phyloP scores from a whole-genome alignment of 257 asterid genomes.

The Nicotiana sylvestris region DNA sequence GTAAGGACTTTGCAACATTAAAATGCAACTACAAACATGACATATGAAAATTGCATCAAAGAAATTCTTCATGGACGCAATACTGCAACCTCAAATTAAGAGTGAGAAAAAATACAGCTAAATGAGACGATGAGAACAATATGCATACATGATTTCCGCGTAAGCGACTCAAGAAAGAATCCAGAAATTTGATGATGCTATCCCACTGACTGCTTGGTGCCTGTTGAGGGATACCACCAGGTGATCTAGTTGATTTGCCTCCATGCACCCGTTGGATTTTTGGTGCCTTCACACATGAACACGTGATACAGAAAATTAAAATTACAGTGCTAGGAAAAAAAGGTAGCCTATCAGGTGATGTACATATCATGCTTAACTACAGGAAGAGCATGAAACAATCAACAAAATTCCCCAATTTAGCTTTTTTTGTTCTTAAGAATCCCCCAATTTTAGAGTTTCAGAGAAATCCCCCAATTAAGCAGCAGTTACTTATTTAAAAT shows the following conservation, averaged over 20 bases:
- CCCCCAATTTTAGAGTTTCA: not conserved
- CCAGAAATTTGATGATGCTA: slow-evolving; percentile 88
- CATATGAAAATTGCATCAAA: not conserved
- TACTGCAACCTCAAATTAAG: not conserved
- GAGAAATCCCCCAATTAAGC: not conserved
- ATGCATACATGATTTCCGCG: slow-evolving; percentile 63
- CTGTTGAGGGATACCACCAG: slow-evolving; percentile 64
- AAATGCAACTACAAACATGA: not conserved
- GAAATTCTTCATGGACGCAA: not conserved
- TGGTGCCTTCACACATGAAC: slow-evolving; percentile 59
- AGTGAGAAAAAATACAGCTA: not conserved
- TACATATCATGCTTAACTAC: not conserved
- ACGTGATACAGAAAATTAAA: not conserved
- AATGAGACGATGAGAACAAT: not conserved
- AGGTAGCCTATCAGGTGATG: not conserved
- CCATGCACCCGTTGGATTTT: slow-evolving; percentile 93
- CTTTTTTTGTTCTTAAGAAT: not conserved
- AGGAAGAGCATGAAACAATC: slow-evolving; percentile 1
- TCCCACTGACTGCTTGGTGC: slow-evolving; percentile 89
- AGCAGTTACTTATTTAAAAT: not conserved
- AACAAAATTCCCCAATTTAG: not conserved
- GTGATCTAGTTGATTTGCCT: slow-evolving; percentile 88
- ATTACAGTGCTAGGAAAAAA: not conserved
- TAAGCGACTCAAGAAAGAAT: slow-evolving; percentile 72
- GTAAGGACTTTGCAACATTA: not conserved